Base-by-base conservation (phyloP, 139 green algal genomes). In the Chlorella sp. region DNA sequence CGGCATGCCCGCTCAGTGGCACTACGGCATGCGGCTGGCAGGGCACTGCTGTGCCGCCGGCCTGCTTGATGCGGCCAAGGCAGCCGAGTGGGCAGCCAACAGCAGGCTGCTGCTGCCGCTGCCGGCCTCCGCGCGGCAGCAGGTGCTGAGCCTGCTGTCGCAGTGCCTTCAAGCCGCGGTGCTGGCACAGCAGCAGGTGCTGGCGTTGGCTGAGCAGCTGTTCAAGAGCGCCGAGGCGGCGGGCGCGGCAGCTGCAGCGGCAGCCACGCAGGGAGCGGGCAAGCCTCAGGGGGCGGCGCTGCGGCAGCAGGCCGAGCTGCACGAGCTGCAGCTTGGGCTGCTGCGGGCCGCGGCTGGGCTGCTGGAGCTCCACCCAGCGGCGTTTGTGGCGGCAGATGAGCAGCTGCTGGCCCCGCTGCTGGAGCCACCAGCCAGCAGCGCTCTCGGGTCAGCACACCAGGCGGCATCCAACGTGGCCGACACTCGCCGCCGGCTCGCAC, bases 341-440 rank as follows among this genome's bases (percentile, higher is more conserved):
- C 65, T 72, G 48, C 34, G 38, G 17, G 68, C 51, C 24, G 48
- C 70, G 0, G 48, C n/a, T 9, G 13, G 7, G 16, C 36, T 85
- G 36, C 24, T 85, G 36, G 44, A 30, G 51, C 51, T 80, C 24
- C 65, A 76, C 69, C 81, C 81, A 7, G 40, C 70, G 1, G 81
- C 81, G 30, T 85, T 85, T 85, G 81, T 85, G 48, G 24, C 81
- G 11, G 65, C 70, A 26, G 64, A 76, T 38, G 79, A 76, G 56
- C 51, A 48, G 22, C 43, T 67, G 65, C 79, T 84, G 79, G 34
- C 36, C 44, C 64, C 79, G 20, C 79, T 84, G 77, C 28, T 36
- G 7, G 3, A 19, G 16, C 19, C 43, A 13, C 24, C 26, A 0
- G n/a, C 36, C 76, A 56, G 56, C 56, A 41, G 5, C 30, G 44